phyloP scores from a whole-genome alignment of 768 basidiomycete species.

The Rhodotorula toruloides region DNA sequence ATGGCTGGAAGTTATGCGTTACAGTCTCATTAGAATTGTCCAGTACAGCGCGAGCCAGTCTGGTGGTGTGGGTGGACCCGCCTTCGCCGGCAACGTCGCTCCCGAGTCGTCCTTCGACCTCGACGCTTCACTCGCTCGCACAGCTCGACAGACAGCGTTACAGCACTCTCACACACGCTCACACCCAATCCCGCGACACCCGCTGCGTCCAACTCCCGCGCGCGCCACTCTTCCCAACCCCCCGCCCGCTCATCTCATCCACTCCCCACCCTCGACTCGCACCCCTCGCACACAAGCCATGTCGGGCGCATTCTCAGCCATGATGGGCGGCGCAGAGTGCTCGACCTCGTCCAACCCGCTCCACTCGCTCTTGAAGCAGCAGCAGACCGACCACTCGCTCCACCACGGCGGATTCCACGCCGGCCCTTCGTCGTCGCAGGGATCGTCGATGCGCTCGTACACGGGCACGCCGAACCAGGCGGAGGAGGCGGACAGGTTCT shows the following conservation, averaged over 20 bases:
- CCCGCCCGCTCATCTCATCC: not conserved
- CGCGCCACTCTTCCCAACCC: too few species aligned
- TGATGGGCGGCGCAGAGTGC: conserved; percentile 70
- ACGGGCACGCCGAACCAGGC: not conserved
- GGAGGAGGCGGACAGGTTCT: not conserved
- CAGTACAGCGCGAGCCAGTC: too few species aligned
- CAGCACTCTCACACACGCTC: too few species aligned
- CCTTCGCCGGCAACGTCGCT: too few species aligned
- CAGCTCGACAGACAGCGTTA: too few species aligned
- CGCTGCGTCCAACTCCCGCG: too few species aligned
- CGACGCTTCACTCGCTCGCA: too few species aligned
- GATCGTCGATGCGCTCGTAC: conserved; percentile 2
- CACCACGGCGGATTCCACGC: conserved; percentile 60
- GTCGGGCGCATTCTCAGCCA: conserved; percentile 42
- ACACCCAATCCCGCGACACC: too few species aligned
- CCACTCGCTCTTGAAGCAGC: conserved; percentile 80
- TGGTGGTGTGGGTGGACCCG: too few species aligned
- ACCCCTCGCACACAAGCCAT: not conserved
- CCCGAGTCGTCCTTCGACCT: too few species aligned
- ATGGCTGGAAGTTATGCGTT: too few species aligned
- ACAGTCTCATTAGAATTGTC: too few species aligned
- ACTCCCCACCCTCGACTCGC: not conserved
- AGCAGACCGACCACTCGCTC: conserved; percentile 78
- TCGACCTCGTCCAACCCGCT: conserved; percentile 77
- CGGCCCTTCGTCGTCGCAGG: not conserved